Conservation (phyloP, 106 monocot species). For the Amphibolis antarctica region DNA sequence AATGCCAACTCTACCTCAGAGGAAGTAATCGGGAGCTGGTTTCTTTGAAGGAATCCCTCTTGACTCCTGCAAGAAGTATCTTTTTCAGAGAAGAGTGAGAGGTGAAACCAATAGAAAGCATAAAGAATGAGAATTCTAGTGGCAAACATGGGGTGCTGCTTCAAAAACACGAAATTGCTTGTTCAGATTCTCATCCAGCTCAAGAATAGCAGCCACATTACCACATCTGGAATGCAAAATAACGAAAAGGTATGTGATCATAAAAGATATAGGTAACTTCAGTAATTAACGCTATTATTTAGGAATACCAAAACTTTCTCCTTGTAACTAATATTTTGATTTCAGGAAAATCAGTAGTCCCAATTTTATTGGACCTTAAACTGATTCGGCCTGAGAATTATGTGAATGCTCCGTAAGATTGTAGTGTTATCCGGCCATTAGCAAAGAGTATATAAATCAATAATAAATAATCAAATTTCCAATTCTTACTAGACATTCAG, state of each 20-base stretch:
- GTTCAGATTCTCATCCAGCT: constrained; percentile 92
- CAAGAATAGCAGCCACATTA: constrained; percentile 95
- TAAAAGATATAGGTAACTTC: no score
- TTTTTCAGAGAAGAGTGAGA: background rate
- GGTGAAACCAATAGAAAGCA: background rate
- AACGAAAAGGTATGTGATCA: background rate
- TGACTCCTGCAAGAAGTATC: constrained; percentile 53
- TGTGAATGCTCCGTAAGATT: no score
- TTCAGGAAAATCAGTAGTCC: no score
- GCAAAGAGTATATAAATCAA: no score
- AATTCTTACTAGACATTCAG: no score
- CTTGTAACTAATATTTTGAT: no score
- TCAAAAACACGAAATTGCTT: constrained; percentile 93
- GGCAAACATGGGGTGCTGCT: constrained; percentile 73
- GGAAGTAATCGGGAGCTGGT: constrained; percentile 95
- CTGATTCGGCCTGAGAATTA: no score
- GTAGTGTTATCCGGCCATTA: no score
- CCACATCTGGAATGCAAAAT: constrained; percentile 52
- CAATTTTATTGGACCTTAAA: no score
- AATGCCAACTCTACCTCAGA: constrained; percentile 25
- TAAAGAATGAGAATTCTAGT: background rate
- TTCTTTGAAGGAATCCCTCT: constrained; percentile 85
- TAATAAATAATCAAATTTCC: no score
- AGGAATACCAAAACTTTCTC: no score
- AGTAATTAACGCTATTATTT: no score